A percentile compares a stretch with the other conserved stretches of the same genome.
Evolutionary conservation across 768 basidiomycete species (phyloP).

Genomic region (Lactifluus hygrophoroides): DNA sequence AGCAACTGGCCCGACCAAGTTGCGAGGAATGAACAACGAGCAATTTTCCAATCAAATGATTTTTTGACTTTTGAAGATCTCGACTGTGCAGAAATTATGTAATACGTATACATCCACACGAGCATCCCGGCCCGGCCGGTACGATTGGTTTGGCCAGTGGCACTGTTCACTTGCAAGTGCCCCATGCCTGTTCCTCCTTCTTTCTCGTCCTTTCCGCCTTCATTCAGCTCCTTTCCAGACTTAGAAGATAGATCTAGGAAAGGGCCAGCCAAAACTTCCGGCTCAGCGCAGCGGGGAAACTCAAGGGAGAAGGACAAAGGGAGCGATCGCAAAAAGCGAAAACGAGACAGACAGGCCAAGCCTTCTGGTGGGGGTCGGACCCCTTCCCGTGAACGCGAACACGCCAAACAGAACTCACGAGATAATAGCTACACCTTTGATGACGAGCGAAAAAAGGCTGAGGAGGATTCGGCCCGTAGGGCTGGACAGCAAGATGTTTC

Average conservation of each 20-base stretch:
- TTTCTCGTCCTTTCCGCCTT: conserved; percentile 54
- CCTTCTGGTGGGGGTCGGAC: conserved; percentile 6
- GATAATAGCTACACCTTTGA: conserved; percentile 17
- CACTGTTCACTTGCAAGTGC: too few relatives aligned
- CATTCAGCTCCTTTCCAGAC: conserved; percentile 65
- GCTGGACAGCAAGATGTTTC: conserved; percentile 24
- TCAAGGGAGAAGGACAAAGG: conserved; percentile 21
- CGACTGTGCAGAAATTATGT: neutral
- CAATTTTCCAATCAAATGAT: too few relatives aligned
- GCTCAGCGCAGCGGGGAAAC: conserved; percentile 15
- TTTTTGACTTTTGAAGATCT: neutral
- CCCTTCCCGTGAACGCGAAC: conserved; percentile 24
- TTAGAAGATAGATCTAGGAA: conserved; percentile 38
- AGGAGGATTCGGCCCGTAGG: conserved; percentile 29
- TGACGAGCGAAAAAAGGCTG: conserved; percentile 29
- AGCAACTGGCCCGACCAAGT: neutral
- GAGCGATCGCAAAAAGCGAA: conserved; percentile 26
- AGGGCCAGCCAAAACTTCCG: conserved; percentile 20
- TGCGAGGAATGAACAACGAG: neutral
- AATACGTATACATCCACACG: neutral
- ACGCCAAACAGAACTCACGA: neutral
- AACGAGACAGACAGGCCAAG: conserved; percentile 11
- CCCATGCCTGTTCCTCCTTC: conserved; percentile 44
- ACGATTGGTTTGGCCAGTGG: neutral
- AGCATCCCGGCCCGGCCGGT: neutral